Percentiles rank a stretch among this genome's conserved stretches.
phyloP scores from a whole-genome alignment of 2,329 filamentous ascomycete species.

The Domatiomyces catenatus region DNA sequence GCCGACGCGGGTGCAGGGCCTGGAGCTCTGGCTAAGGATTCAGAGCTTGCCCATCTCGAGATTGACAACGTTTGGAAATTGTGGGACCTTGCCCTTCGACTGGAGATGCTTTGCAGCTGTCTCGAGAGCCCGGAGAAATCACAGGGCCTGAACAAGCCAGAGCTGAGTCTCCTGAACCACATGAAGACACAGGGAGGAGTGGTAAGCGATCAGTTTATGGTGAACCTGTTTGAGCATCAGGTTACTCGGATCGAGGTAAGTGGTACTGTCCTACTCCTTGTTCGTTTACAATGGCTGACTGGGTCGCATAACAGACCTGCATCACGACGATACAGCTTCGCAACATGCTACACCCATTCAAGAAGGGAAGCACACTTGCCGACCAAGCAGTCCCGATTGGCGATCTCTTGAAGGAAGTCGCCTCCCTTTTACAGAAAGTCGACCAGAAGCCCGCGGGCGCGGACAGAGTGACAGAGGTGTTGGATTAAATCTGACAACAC shows the following conservation, averaged over 20 bases:
- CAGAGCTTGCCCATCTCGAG: slow-evolving; percentile 55
- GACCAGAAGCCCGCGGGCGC: neutral
- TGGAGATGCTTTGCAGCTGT: slow-evolving; percentile 85
- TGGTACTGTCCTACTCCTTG: slow-evolving; percentile 8
- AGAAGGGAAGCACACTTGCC: slow-evolving; percentile 45
- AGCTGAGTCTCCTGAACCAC: slow-evolving; percentile 65
- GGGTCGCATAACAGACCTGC: slow-evolving; percentile 57
- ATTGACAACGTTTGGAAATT: slow-evolving; percentile 75
- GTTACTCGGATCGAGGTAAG: slow-evolving; percentile 88
- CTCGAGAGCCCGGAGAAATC: slow-evolving; percentile 51
- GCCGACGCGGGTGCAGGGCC: slow-evolving; percentile 24
- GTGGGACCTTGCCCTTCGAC: slow-evolving; percentile 72
- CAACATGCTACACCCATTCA: slow-evolving; percentile 59
- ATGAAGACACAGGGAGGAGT: slow-evolving; percentile 62
- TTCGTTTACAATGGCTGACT: neutral
- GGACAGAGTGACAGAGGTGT: neutral
- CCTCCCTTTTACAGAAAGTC: neutral
- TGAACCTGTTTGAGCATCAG: slow-evolving; percentile 88
- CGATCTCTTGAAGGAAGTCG: slow-evolving; percentile 40
- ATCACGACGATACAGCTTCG: slow-evolving; percentile 64
- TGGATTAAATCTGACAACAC: neutral
- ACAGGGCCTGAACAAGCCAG: slow-evolving; percentile 55
- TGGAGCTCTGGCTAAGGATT: slow-evolving; percentile 46
- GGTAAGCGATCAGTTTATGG: slow-evolving; percentile 71
- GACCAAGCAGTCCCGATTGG: slow-evolving; percentile 65